Percentiles rank a stretch among this genome's conserved stretches.
Conservation (phyloP, 805 yeast species). For the Ogataea nonfermentans region DNA sequence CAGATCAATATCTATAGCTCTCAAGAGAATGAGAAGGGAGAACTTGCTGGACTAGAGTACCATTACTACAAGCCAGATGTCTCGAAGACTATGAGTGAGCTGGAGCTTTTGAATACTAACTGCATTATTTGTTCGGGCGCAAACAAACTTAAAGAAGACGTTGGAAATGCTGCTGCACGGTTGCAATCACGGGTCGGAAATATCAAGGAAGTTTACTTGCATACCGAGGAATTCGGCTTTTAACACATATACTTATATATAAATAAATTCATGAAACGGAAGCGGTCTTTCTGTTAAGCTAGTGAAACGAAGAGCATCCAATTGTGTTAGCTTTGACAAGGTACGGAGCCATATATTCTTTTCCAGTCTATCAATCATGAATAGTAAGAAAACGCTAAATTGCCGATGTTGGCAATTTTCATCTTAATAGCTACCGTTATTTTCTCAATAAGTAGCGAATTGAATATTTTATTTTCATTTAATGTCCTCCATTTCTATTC, state of each 20-base stretch:
- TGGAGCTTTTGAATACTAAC: slow-evolving; percentile 35
- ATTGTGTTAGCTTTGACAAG: too few relatives aligned
- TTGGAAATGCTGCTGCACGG: slow-evolving; percentile 40
- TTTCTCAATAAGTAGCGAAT: too few relatives aligned
- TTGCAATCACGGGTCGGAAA: slow-evolving; percentile 37
- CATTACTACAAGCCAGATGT: slow-evolving; percentile 18
- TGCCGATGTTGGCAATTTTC: too few relatives aligned
- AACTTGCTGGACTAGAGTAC: not conserved
- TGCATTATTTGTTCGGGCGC: slow-evolving; percentile 49
- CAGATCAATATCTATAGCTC: slow-evolving; percentile 20
- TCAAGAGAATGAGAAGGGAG: not conserved
- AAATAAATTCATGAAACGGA: too few relatives aligned
- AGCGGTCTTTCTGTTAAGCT: too few relatives aligned
- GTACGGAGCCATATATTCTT: too few relatives aligned
- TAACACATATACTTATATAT: too few relatives aligned
- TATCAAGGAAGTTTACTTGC: slow-evolving; percentile 46
- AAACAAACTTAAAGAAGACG: slow-evolving; percentile 36
- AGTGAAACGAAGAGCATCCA: too few relatives aligned
- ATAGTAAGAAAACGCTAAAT: too few relatives aligned
- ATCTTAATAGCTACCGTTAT: too few relatives aligned
- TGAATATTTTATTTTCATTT: not conserved
- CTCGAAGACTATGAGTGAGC: slow-evolving; percentile 17
- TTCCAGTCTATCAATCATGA: too few relatives aligned
- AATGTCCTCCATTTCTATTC: slow-evolving; percentile 19
- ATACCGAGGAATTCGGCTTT: slow-evolving; percentile 52